These are phyloP conservation scores for Leptodontidium sp. DNA, from an alignment of 2,329 filamentous ascomycete genomes.

Conservation along the genomic window DNA sequence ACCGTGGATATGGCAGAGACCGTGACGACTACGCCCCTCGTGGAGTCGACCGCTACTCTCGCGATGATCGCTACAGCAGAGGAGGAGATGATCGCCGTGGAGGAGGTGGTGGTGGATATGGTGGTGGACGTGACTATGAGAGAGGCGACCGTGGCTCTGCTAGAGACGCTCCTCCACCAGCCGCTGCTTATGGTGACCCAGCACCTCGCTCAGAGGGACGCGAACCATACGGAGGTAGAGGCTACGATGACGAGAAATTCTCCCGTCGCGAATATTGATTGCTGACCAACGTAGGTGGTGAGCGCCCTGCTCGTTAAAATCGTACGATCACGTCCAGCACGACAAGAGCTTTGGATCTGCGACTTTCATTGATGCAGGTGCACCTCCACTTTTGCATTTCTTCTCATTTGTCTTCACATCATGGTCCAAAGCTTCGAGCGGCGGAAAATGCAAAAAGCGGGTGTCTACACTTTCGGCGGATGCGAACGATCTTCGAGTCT, in stretches of 20 bases:
- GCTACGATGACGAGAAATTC: conserved; percentile 47
- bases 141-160: conserved; percentile 57
- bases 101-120: conserved; percentile 53
- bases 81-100: conserved; percentile 52
- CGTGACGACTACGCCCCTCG: conserved; percentile 48
- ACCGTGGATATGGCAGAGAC: conserved; percentile 51
- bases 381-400: conserved; percentile 45
- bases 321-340: conserved; percentile 46
- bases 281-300: conserved; percentile 48
- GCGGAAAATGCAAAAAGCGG: conserved; percentile 47
- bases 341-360: conserved; percentile 47
- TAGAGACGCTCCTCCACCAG: conserved; percentile 50
- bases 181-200: conserved; percentile 53
- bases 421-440: conserved; percentile 48
- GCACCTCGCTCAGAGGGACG: conserved; percentile 53
- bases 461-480: conserved; percentile 43
- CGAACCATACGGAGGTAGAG: conserved; percentile 54
- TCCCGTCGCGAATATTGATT: conserved; percentile 48
- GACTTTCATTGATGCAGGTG: conserved; percentile 49
- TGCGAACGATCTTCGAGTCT: conserved; percentile 42
- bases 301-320: conserved; percentile 50
- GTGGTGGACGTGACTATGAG: conserved; percentile 55
- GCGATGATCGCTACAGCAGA: conserved; percentile 45
- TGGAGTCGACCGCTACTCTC: conserved; percentile 49
- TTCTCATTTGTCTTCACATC: conserved; percentile 45